A percentile compares a stretch with the other conserved stretches of the same genome.
These are phyloP conservation scores for Brassica carinata DNA, from an alignment of 345 rosid genomes.

Conservation along the genomic window DNA sequence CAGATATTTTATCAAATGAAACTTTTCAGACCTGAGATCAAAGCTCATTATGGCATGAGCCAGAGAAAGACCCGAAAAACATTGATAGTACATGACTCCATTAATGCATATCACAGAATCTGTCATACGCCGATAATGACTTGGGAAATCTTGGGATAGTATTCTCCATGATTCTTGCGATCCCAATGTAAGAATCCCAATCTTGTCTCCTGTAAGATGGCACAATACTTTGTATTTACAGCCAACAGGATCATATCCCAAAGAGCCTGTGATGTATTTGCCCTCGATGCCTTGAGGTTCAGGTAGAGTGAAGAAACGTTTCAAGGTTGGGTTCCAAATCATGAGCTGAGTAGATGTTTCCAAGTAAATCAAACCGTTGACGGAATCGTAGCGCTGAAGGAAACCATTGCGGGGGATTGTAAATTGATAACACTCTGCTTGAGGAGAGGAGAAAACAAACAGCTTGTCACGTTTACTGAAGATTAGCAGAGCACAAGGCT, in stretches of 20 bases:
- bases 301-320: not conserved
- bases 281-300: not conserved
- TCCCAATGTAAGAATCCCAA: not conserved
- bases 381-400: not conserved
- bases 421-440: not conserved
- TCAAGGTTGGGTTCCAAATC: not conserved
- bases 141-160: not conserved
- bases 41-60: not conserved
- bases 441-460: not conserved
- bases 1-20: not conserved
- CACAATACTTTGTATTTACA: not conserved
- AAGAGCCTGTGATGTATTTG: not conserved
- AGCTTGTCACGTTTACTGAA: not conserved
- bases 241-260: not conserved
- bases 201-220: not conserved
- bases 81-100: not conserved
- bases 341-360: not conserved
- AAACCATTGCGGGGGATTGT: not conserved
- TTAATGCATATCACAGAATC: not conserved
- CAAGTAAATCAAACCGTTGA: not conserved
- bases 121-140: not conserved
- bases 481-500: not conserved
- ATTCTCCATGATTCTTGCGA: not conserved
- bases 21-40: not conserved
- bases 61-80: not conserved